Evolutionary conservation across 805 yeast species (phyloP).

Genomic region (Naumovozyma castellii): DNA sequence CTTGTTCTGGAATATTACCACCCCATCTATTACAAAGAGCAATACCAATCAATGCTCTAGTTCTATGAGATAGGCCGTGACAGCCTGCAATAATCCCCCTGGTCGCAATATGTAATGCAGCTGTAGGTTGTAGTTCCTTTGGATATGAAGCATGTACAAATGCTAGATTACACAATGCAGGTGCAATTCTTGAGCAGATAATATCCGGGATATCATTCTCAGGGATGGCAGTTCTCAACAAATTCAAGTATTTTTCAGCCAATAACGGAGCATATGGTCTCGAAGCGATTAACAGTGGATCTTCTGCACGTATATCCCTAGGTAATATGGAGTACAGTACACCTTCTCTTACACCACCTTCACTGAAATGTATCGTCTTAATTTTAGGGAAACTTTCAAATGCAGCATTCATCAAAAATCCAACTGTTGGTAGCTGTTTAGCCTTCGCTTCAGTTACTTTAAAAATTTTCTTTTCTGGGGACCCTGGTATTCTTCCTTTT

Average conservation of each 20-base stretch:
- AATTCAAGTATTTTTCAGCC: conserved; percentile 45
- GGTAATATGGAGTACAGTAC: conserved; percentile 55
- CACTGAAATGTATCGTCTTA: conserved; percentile 56
- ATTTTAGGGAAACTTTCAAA: conserved; percentile 51
- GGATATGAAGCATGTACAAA: conserved; percentile 72
- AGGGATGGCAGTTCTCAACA: conserved; percentile 54
- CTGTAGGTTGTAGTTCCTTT: conserved; percentile 65
- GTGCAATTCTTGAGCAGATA: conserved; percentile 51
- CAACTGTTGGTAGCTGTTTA: conserved; percentile 61
- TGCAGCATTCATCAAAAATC: conserved; percentile 51
- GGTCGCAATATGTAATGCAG: conserved; percentile 62
- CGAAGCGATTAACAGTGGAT: conserved; percentile 62
- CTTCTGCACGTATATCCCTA: conserved; percentile 47
- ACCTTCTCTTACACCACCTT: conserved; percentile 76
- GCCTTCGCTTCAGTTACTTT: conserved; percentile 59
- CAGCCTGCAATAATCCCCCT: conserved; percentile 69
- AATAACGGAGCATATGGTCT: conserved; percentile 63
- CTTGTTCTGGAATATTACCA: conserved; percentile 56
- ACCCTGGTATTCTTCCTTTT: conserved; percentile 39
- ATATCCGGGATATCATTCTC: conserved; percentile 45
- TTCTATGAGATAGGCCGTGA: conserved; percentile 65
- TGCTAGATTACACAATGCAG: conserved; percentile 64
- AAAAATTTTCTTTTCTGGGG: conserved; percentile 37
- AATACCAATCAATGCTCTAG: conserved; percentile 61
- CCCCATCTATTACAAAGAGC: conserved; percentile 79